Evolutionary conservation across 192 early-diverging fungal species (phyloP).

Genomic region (Chytriomyces sp.): DNA sequence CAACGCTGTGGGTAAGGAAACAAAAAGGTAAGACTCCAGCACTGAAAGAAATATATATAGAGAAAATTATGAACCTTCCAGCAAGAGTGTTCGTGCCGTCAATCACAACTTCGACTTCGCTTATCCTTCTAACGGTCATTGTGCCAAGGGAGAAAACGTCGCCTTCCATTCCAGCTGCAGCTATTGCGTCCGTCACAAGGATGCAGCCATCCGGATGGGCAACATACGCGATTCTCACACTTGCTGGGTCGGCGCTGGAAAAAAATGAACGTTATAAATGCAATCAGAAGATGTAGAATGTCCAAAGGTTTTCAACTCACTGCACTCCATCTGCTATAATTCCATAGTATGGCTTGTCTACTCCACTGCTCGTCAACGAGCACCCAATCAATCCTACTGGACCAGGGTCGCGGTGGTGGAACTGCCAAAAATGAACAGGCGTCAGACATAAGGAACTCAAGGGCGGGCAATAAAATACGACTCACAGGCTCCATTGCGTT

Average conservation of each 20-base stretch:
- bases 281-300: too few species aligned
- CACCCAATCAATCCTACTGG: constrained; percentile 77
- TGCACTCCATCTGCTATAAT: constrained; percentile 86
- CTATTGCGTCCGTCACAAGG: constrained; percentile 84
- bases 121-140: constrained; percentile 59
- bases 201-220: constrained; percentile 78
- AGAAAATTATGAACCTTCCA: constrained; percentile 41
- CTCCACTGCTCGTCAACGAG: constrained; percentile 6
- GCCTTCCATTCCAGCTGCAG: constrained; percentile 72
- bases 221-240: constrained; percentile 78
- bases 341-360: constrained; percentile 76
- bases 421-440: constrained; percentile 38
- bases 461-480: constrained; percentile 5
- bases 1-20: constrained; percentile 45
- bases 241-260: constrained; percentile 17
- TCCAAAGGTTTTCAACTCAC: constrained; percentile 45
- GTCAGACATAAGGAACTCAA: too few species aligned
- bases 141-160: constrained; percentile 73
- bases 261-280: background rate
- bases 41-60: constrained; percentile 15
- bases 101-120: constrained; percentile 70
- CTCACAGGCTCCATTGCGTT: constrained; percentile 76
- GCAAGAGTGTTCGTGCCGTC: constrained; percentile 78
- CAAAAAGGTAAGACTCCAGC: background rate
- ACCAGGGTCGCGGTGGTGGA: constrained; percentile 88